Evolutionary conservation across 192 early-diverging fungal species (phyloP), one percentile per base, ranked within the genome.

Genomic region (Coemansia sp.): DNA sequence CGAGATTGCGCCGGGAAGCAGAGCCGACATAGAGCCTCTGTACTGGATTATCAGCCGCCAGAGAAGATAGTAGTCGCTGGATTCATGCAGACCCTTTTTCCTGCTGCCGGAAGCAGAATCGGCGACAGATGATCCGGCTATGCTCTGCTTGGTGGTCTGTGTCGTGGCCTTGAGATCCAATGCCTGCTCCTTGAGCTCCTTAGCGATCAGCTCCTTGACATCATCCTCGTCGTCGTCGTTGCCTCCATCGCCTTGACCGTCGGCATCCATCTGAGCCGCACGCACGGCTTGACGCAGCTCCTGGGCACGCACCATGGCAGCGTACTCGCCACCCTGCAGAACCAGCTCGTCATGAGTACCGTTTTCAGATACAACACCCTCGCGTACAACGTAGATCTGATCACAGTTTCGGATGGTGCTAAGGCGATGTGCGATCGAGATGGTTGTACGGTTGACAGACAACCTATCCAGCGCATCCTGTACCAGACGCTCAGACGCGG

Each of bases 401-500:
- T 95, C 89, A 59, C 91, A 90, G 64, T 94, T 90, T 64, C 88
- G 87, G 73, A 97, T 91, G n/a, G 95, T 97, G 40, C 90, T 92
- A 49, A 97, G 73, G 56, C 95, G 90, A 75, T 95, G 87, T 11
- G 95, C 95, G 85, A 97, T 91, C 18, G 91, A 89, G 76, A 97
- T 91, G 31, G 94, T 95, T 10, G 94, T 96, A 61, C 95, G 88
- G 61, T 88, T 80, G 34, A 76, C 78, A 10, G 90, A 64, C 45
- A 89, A 89, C 32, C 75, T 84, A 69, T 96, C 92, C 48, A 96
- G 73, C 20, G 94, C 93, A 40, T 88, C 82, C 78, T 96, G 92
- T 2, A 96, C 91, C 34, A 93, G 61, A 45, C 88, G 85, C 77
- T 92, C 91, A 3, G 88, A 88, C 34, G 87, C 87, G 18, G 92